A percentile compares a stretch with the other conserved stretches of the same genome.
phyloP scores from a whole-genome alignment of 2,329 filamentous ascomycete species.

The Pezicula neosporulosa region DNA sequence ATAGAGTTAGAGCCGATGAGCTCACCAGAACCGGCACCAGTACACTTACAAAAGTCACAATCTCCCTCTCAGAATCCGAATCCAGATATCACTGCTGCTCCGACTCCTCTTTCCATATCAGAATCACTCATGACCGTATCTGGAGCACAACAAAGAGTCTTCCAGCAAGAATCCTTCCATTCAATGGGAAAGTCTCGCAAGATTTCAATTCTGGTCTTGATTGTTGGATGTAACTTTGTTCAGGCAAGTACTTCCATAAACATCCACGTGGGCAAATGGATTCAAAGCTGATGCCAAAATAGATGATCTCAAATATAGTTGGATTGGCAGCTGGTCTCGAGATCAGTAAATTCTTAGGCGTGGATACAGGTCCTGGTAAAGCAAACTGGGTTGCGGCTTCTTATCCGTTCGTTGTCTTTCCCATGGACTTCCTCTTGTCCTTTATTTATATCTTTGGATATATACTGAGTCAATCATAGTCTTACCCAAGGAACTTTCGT shows the following conservation, averaged over 20 bases:
- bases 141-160: neutral
- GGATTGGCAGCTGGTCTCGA: slow-evolving; percentile 2
- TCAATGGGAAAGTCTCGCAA: neutral
- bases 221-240: neutral
- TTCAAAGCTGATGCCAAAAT: too few species aligned
- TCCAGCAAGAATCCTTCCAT: neutral
- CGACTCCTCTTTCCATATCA: neutral
- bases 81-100: too few species aligned
- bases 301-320: slow-evolving; percentile 4
- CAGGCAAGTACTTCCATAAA: neutral
- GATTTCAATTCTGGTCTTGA: neutral
- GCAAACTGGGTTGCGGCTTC: slow-evolving; percentile 4
- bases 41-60: too few species aligned
- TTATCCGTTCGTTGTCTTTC: neutral
- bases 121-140: neutral
- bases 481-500: slow-evolving; percentile 49
- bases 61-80: too few species aligned
- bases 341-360: slow-evolving; percentile 3
- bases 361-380: neutral
- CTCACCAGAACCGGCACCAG: too few species aligned
- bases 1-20: too few species aligned
- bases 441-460: too few species aligned
- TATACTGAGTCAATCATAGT: slow-evolving; percentile 19
- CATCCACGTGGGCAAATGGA: too few species aligned
- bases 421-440: too few species aligned